Evolutionary conservation across 2,329 filamentous ascomycete species (phyloP).

Genomic region (Ramularia endophylla): DNA sequence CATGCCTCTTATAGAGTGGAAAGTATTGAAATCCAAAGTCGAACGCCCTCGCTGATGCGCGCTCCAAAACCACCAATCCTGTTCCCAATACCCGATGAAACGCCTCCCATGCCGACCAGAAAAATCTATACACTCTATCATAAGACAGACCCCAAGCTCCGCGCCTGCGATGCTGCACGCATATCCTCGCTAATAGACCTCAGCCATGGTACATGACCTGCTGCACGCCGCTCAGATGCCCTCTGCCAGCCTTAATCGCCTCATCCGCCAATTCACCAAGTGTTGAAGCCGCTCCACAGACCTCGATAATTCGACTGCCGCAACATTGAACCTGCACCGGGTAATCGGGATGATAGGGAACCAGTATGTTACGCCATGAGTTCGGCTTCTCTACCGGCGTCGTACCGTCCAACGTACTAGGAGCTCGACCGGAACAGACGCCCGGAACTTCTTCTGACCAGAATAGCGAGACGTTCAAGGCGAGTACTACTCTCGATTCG

Average conservation of each 20-base stretch:
- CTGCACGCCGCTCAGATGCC: conserved; percentile 13
- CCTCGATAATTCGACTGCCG: conserved; percentile 16
- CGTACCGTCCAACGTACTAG: conserved; percentile 11
- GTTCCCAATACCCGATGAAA: no score
- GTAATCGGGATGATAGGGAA: conserved; percentile 16
- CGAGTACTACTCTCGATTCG: conserved; percentile 10
- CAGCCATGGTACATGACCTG: conserved; percentile 12
- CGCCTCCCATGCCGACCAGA: no score
- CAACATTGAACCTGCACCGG: conserved; percentile 18
- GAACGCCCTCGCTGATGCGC: no score
- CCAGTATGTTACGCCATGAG: conserved; percentile 16
- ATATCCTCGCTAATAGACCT: no score
- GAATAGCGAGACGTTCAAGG: conserved; percentile 18
- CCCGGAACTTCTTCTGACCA: conserved; percentile 17
- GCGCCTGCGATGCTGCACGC: no score
- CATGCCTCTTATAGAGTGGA: no score
- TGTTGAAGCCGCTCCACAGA: conserved; percentile 9
- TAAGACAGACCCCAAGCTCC: no score
- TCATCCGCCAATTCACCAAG: conserved; percentile 20
- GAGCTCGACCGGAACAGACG: conserved; percentile 9
- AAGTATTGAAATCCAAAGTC: no score
- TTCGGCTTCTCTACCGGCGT: conserved; percentile 13
- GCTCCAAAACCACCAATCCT: no score
- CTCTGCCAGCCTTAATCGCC: conserved; percentile 15
- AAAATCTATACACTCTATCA: no score